Base-by-base conservation (phyloP, 164 flowering plant species). In the Paratinospora sagittata region DNA sequence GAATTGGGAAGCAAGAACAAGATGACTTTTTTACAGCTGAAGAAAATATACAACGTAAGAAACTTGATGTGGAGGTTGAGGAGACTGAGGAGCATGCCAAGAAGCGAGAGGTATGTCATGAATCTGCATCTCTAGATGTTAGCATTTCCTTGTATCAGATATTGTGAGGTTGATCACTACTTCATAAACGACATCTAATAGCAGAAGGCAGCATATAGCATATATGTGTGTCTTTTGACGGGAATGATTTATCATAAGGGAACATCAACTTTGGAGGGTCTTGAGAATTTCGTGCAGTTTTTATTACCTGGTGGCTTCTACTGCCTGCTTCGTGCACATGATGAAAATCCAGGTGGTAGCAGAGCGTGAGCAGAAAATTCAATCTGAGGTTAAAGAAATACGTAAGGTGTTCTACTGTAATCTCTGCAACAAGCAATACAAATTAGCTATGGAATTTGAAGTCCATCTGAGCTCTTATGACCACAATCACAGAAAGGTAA, bases 241-340 rank as follows among this genome's bases (percentile, higher is more conserved):
- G 88, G 84, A 85, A 82, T 91, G 84, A 84, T 87, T 79, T 81
- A 77, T 81, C 85, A 82, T 90, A 85, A 81, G 86, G 84, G 85
- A 85, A 78, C 86, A 82, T 84, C 91, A 84, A 85, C 85, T 84
- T 89, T 85, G 86, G 91, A 86, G 85, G 93, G 77, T 87, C 89
- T 88, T 84, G 93, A 86, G 92, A 88, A 84, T 90, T 91, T 91
- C 86, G 78, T 92, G 89, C 92, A 85, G 90, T 91, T 95, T 95
- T 92, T 90, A 90, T 91, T 92, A 88, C 89, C 92, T 87, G 97
- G 92, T 91, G 92, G 96, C 92, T 93, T 89, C 96, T 93, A 84
- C 98, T 91, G 95, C 99, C 98, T 81, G 89, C 98, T 93, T 93
- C 88, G 89, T 91, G 97, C 99, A 85, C 90, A 83, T 93, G 88